A percentile compares a stretch with the other conserved stretches of the same genome.
Conservation (phyloP, 768 basidiomycete species). For the Lactarius hatsudake region DNA sequence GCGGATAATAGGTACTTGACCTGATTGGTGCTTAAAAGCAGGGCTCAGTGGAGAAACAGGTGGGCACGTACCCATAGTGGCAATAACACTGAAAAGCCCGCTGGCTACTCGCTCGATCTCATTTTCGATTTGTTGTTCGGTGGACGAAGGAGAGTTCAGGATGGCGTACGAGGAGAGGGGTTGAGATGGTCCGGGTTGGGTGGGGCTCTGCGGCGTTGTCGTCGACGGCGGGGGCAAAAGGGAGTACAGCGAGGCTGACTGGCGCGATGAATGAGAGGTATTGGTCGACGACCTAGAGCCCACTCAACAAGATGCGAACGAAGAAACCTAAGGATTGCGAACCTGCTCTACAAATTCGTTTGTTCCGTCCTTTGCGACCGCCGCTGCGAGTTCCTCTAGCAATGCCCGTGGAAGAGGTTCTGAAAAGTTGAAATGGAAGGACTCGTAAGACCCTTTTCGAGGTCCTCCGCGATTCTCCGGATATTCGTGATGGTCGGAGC, state of each 20-base stretch:
- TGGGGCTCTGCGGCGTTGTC: slow-evolving; percentile 36
- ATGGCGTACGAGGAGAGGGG: slow-evolving; percentile 72
- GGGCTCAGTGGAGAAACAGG: not conserved
- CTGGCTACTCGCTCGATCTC: slow-evolving; percentile 90
- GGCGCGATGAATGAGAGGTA: slow-evolving; percentile 96
- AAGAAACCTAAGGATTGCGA: slow-evolving; percentile 29
- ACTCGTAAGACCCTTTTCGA: slow-evolving; percentile 89
- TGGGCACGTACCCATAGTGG: slow-evolving; percentile 65
- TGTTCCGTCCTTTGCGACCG: slow-evolving; percentile 81
- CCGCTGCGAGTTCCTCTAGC: slow-evolving; percentile 89
- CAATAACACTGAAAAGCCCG: slow-evolving; percentile 89
- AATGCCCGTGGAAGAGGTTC: slow-evolving; percentile 85
- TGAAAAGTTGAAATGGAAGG: slow-evolving; percentile 93
- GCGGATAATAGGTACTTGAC: slow-evolving; percentile 91
- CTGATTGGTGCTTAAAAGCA: slow-evolving; percentile 39
- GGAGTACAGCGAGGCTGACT: slow-evolving; percentile 88
- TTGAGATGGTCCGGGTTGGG: slow-evolving; percentile 35
- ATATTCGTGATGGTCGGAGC: slow-evolving; percentile 86
- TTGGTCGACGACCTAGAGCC: slow-evolving; percentile 82
- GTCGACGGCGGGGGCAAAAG: slow-evolving; percentile 61
- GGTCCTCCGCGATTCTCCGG: slow-evolving; percentile 88
- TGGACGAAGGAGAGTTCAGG: slow-evolving; percentile 87
- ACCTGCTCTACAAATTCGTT: slow-evolving; percentile 81
- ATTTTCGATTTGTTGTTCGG: slow-evolving; percentile 87
- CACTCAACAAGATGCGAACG: not conserved